Evolutionary conservation across 2,329 filamentous ascomycete genomes (phyloP).

Genomic region (Trichoderma aggressivum): DNA sequence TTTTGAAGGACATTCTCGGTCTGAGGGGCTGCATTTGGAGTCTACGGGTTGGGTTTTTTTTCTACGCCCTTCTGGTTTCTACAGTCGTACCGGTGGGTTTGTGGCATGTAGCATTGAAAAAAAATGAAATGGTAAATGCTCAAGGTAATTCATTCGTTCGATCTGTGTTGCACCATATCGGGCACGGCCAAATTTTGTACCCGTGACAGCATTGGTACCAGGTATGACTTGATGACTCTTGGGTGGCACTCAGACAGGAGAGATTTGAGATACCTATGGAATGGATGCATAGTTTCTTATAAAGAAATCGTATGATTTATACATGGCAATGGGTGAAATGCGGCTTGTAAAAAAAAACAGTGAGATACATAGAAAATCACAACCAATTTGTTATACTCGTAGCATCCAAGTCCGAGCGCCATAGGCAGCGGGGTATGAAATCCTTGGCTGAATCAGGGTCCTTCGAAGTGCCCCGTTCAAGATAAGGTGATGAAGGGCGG

Average conservation of each 20-base stretch:
- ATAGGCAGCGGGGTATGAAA: slow-evolving; percentile 34
- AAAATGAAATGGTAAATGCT: slow-evolving; percentile 53
- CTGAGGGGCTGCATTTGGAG: slow-evolving; percentile 57
- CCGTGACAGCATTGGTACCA: neutral
- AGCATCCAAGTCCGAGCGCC: neutral
- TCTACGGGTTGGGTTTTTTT: slow-evolving; percentile 56
- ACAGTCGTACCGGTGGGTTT: slow-evolving; percentile 50
- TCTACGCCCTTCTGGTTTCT: slow-evolving; percentile 45
- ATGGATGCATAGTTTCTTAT: neutral
- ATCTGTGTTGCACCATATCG: neutral
- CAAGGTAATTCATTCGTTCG: slow-evolving; percentile 23
- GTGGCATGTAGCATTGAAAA: slow-evolving; percentile 58
- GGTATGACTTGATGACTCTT: neutral
- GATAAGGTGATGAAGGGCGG: slow-evolving; percentile 37
- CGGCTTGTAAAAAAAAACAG: neutral
- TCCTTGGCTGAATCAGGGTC: slow-evolving; percentile 57
- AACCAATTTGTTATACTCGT: neutral
- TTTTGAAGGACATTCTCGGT: slow-evolving; percentile 43
- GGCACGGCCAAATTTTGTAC: neutral
- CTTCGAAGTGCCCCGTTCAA: slow-evolving; percentile 54
- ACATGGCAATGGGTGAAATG: neutral
- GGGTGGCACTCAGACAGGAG: neutral
- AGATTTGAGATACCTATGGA: neutral
- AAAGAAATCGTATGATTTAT: neutral
- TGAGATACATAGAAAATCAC: neutral